Percentiles rank a stretch among this genome's conserved stretches.
Evolutionary conservation across 192 early-diverging fungal genomes (phyloP).

Genomic region (Linnemannia zychae): DNA sequence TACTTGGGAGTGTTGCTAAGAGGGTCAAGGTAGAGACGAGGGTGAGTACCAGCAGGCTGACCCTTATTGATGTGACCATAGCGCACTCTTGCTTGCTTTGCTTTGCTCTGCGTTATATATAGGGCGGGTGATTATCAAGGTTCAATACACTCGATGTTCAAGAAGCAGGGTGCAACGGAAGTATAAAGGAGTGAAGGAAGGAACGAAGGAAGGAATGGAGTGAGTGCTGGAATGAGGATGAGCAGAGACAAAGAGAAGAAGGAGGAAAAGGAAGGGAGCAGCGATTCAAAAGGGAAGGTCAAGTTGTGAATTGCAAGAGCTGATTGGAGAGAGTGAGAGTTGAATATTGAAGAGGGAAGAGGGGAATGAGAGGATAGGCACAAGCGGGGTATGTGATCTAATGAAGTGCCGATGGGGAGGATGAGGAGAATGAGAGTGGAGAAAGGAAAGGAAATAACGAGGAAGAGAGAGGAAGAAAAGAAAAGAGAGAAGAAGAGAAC

Average conservation of each 20-base stretch:
- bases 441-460: neutral
- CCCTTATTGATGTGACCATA: constrained; percentile 34
- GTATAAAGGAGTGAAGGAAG: neutral
- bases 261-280: too few relatives aligned
- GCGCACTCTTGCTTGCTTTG: neutral
- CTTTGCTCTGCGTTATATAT: neutral
- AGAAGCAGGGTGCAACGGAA: neutral
- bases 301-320: neutral
- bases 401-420: neutral
- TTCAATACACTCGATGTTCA: too few relatives aligned
- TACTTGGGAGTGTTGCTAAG: neutral
- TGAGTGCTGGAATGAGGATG: too few relatives aligned
- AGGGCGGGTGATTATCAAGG: neutral
- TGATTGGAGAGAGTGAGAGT: neutral
- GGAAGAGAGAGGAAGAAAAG: neutral
- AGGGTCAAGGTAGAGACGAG: constrained; percentile 8
- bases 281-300: neutral
- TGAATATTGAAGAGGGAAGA: too few relatives aligned
- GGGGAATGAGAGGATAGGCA: neutral
- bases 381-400: too few relatives aligned
- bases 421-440: neutral
- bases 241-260: too few relatives aligned
- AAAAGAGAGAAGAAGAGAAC: neutral
- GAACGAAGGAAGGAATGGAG: neutral
- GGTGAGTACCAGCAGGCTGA: constrained; percentile 7